phyloP scores from a whole-genome alignment of 306 rosid species.

The Lotus japonicus region DNA sequence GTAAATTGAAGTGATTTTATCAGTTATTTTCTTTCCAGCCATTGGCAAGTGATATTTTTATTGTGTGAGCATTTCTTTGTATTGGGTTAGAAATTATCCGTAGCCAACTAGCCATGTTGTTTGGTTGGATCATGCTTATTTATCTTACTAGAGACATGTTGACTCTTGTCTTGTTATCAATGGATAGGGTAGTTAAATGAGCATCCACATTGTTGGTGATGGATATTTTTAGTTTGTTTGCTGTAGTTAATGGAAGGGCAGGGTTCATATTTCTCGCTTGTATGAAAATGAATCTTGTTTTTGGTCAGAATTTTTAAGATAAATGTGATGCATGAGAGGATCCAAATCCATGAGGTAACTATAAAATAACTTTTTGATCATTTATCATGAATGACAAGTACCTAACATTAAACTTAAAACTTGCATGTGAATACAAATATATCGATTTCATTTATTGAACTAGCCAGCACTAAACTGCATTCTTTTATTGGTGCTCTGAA shows the following conservation, averaged over 20 bases:
- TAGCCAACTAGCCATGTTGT: neutral
- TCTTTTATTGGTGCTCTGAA: too few species aligned
- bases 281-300: neutral
- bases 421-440: too few species aligned
- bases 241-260: neutral
- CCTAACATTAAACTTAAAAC: too few species aligned
- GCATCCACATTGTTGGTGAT: neutral
- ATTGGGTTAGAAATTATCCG: slow-evolving; percentile 8
- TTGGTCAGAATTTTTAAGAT: neutral
- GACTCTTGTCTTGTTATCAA: neutral
- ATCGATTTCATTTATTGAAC: too few species aligned
- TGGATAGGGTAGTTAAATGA: neutral
- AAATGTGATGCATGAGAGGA: too few species aligned
- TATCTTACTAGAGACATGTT: neutral
- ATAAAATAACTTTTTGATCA: too few species aligned
- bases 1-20: slow-evolving; percentile 14
- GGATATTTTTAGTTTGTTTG: neutral
- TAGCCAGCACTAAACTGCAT: too few species aligned
- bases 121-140: slow-evolving; percentile 18
- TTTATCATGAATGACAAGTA: too few species aligned
- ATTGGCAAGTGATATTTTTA: slow-evolving; percentile 1
- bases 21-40: neutral
- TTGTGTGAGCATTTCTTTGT: slow-evolving; percentile 18
- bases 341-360: too few species aligned
- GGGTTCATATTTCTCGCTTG: neutral